Percentiles rank a stretch among this genome's conserved stretches.
These are phyloP conservation scores for Brassica balearica DNA, from an alignment of 441 rosid species.

Conservation along the genomic window DNA sequence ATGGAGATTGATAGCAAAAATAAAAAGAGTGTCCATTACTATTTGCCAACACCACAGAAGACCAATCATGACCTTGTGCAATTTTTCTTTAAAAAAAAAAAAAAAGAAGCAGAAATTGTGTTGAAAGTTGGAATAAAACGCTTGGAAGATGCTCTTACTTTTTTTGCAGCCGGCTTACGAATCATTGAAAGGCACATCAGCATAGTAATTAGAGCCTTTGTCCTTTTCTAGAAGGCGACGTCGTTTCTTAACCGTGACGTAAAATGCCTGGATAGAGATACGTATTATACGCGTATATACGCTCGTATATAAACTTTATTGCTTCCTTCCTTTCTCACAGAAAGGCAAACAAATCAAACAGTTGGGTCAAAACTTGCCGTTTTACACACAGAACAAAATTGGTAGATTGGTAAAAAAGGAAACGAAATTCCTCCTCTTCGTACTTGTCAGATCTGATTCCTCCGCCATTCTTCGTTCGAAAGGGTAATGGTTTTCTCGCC, in stretches of 20 bases:
- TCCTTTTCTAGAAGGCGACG: constrained; percentile 44
- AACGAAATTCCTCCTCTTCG: constrained; percentile 17
- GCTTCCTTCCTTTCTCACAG: not conserved
- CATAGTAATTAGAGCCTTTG: constrained; percentile 32
- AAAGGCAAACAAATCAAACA: constrained; percentile 22
- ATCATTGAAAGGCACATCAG: constrained; percentile 27
- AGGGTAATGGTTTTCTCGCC: constrained; percentile 13
- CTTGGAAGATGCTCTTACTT: constrained; percentile 36
- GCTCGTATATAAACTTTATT: constrained; percentile 32
- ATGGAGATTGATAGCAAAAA: too few relatives aligned
- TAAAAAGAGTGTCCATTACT: not conserved
- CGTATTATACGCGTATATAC: constrained; percentile 28
- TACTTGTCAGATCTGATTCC: constrained; percentile 36
- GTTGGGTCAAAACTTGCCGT: constrained; percentile 6
- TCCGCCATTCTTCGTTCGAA: constrained; percentile 26
- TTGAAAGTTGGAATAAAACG: not conserved
- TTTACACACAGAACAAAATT: constrained; percentile 3
- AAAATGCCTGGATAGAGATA: not conserved
- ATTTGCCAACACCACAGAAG: not conserved
- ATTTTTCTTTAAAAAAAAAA: not conserved
- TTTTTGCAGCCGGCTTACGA: constrained; percentile 31
- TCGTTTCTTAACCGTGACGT: constrained; percentile 19
- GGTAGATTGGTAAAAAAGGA: not conserved
- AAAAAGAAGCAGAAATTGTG: not conserved
- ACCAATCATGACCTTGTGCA: constrained; percentile 8